phyloP scores from a whole-genome alignment of 768 basidiomycete species.

The Multifurca ochricompacta region DNA sequence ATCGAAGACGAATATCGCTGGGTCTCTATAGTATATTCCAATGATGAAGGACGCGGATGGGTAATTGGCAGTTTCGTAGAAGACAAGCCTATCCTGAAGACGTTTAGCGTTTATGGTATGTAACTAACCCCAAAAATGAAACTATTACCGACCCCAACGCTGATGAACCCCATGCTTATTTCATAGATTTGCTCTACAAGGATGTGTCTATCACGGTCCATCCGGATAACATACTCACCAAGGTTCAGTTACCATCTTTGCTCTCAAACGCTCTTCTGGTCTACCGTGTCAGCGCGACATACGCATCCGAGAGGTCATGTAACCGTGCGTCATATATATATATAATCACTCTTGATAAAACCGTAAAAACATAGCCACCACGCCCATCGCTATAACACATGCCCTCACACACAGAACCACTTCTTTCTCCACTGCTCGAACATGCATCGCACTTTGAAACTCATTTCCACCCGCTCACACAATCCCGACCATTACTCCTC shows the following conservation, averaged over 20 bases:
- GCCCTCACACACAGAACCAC: constrained; percentile 34
- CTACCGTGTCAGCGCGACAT: constrained; percentile 44
- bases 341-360: neutral
- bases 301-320: constrained; percentile 24
- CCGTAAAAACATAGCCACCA: no score
- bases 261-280: constrained; percentile 56
- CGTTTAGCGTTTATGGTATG: constrained; percentile 40
- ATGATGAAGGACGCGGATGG: constrained; percentile 52
- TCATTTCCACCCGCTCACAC: constrained; percentile 47
- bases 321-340: constrained; percentile 22
- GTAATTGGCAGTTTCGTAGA: constrained; percentile 47
- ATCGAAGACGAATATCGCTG: constrained; percentile 27
- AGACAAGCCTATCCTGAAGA: constrained; percentile 27
- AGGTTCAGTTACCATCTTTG: constrained; percentile 46
- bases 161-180: constrained; percentile 5
- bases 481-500: constrained; percentile 39
- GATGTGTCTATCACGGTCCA: constrained; percentile 26
- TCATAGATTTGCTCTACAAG: constrained; percentile 13
- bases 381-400: neutral
- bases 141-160: constrained; percentile 6
- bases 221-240: constrained; percentile 34
- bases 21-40: constrained; percentile 48
- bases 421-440: constrained; percentile 58
- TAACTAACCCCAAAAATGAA: constrained; percentile 21
- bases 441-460: constrained; percentile 65